Percentiles rank a stretch among this genome's conserved stretches.
Evolutionary conservation across 2,329 filamentous ascomycete genomes (phyloP).

Genomic region (Cordyceps javanica): DNA sequence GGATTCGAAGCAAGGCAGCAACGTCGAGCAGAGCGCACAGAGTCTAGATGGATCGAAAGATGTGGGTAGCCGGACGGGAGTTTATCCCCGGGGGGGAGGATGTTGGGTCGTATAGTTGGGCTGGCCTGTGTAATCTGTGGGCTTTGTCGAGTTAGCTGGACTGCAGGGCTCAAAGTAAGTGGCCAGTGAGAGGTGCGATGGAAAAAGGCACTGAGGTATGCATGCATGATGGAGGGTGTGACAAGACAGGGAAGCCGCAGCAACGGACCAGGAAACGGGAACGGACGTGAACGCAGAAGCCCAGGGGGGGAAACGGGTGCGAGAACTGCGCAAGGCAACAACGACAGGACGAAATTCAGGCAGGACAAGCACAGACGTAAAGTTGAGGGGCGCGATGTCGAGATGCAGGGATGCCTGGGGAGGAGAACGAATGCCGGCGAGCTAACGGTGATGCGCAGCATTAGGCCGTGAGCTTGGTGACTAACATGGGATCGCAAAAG

Average conservation of each 20-base stretch:
- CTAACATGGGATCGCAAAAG: not conserved
- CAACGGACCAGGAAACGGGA: conserved; percentile 6
- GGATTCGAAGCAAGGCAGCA: not conserved
- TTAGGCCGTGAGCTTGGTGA: not conserved
- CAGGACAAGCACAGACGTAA: not conserved
- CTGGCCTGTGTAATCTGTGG: not conserved
- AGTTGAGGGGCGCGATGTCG: not conserved
- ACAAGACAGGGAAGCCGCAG: conserved; percentile 4
- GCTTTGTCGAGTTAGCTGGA: conserved; percentile 1
- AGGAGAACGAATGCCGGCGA: not conserved
- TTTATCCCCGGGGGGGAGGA: not conserved
- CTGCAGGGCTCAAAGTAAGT: conserved; percentile 3
- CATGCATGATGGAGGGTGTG: conserved; percentile 6
- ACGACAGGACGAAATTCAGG: not conserved
- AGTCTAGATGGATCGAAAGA: conserved; percentile 8
- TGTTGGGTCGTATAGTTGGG: not conserved
- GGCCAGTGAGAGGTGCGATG: not conserved
- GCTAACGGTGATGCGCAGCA: not conserved
- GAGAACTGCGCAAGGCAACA: conserved; percentile 2
- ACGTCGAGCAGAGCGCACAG: not conserved
- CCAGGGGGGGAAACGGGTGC: not conserved
- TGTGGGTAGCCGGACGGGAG: conserved; percentile 1
- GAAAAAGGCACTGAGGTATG: conserved; percentile 3
- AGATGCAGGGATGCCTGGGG: conserved; percentile 7
- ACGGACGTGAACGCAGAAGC: not conserved